Evolutionary conservation across 148 eudicot species (phyloP).

Genomic region (Nepenthes gracilis): DNA sequence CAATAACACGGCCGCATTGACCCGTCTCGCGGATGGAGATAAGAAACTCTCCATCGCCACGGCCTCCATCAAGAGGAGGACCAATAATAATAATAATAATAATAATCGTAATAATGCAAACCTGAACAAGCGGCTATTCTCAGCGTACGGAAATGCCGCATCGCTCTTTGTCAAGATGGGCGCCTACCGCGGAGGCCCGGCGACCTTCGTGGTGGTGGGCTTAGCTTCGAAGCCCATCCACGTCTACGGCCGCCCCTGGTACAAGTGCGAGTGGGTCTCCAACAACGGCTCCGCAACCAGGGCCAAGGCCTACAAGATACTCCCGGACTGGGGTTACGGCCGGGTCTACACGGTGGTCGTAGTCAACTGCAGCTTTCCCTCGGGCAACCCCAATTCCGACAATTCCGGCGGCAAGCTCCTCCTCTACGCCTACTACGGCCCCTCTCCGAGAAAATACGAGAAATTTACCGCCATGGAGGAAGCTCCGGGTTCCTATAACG

Average conservation of each 20-base stretch:
- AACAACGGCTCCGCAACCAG: constrained; percentile 11
- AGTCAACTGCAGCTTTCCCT: constrained; percentile 37
- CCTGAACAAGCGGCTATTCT: constrained; percentile 31
- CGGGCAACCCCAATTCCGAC: constrained; percentile 12
- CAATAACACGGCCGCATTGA: neutral
- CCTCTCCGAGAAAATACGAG: constrained; percentile 23
- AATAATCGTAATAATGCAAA: neutral
- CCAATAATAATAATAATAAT: too few relatives aligned
- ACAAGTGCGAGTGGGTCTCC: constrained; percentile 43
- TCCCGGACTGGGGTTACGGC: constrained; percentile 71
- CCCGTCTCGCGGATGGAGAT: neutral
- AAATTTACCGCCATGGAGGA: constrained; percentile 39
- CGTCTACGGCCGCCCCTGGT: constrained; percentile 37
- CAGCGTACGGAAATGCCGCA: constrained; percentile 43
- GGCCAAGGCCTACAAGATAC: constrained; percentile 36
- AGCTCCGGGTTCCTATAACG: constrained; percentile 16
- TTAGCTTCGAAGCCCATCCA: constrained; percentile 45
- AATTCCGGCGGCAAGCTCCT: constrained; percentile 35
- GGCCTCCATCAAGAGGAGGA: neutral
- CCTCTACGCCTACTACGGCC: constrained; percentile 39
- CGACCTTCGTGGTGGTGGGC: constrained; percentile 33
- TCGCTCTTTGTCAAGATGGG: constrained; percentile 53
- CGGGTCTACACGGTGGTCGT: constrained; percentile 49
- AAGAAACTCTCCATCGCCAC: constrained; percentile 4
- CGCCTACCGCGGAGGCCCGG: constrained; percentile 42